Evolutionary conservation across 257 asterid species (phyloP), one percentile per base, ranked within the genome.

Genomic region (Lantana camara): DNA sequence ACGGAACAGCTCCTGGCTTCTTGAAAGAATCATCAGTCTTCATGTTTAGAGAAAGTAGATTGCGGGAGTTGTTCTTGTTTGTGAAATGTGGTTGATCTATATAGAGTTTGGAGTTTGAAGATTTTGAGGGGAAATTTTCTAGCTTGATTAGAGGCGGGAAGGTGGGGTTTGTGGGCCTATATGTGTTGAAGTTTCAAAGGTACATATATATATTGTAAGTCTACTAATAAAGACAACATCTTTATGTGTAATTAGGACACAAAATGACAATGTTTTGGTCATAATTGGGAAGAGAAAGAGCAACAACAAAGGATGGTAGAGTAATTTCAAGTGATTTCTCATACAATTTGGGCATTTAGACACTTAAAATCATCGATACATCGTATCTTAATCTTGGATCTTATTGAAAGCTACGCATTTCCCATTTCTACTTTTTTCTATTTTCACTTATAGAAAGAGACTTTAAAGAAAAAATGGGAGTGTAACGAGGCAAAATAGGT

Each of bases 81-180:
- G 54, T 32, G 47, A 49, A 37, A n/a, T 64, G 2, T 12, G 11
- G 29, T 29, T 57, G 63, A 7, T 17, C 0, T 10, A 71, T 58
- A 71, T 66, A 72, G 44, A 58, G 49, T 51, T 35, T 38, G 38
- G 7, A 7, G 64, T 49, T 46, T 47, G 24, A 58, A n/a, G n/a
- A 57, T 52, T 37, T 53, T 69, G 53, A 44, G 7, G 50, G 48
- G 60, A 46, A 19, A 65, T 55, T 55, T 75, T 20, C n/a, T 67
- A 60, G 86, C 95, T 66, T 77, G 81, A 87, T 87, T 56, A 75
- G 72, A 73, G 96, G 96, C 94, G 91, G 41, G 78, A 70, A 59
- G 32, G 73, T 67, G 94, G 90, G 32, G 35, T 52, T 66, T 59
- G 76, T 75, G 84, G 82, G 80, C 27, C 74, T 42, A 5, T 27